Conservation (phyloP, 2,329 filamentous ascomycete genomes). For the Fusarium sp. region DNA sequence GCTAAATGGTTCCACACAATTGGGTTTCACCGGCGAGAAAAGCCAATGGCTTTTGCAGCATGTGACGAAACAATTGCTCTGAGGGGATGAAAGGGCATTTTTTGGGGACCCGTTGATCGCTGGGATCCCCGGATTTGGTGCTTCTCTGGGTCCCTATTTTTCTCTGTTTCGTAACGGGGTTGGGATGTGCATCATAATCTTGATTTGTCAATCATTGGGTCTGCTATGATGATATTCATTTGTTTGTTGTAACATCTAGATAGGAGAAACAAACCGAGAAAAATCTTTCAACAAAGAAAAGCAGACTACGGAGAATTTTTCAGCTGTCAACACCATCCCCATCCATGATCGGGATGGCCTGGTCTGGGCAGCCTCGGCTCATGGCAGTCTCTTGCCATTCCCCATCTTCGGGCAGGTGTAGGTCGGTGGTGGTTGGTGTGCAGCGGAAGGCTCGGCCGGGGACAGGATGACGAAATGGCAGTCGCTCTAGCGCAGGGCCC, state of each 20-base stretch:
- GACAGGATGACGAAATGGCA: slow-evolving; percentile 28
- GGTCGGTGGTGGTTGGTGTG: slow-evolving; percentile 7
- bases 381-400: not conserved
- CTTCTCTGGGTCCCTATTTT: not conserved
- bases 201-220: slow-evolving; percentile 25
- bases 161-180: slow-evolving; percentile 26
- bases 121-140: slow-evolving; percentile 22
- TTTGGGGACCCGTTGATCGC: slow-evolving; percentile 16
- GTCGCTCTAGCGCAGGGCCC: slow-evolving; percentile 20
- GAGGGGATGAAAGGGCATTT: not conserved
- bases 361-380: slow-evolving; percentile 11
- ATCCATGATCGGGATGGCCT: not conserved
- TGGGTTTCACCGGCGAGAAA: slow-evolving; percentile 33
- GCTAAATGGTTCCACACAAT: slow-evolving; percentile 34
- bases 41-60: slow-evolving; percentile 20
- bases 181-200: slow-evolving; percentile 32
- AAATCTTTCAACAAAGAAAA: not conserved
- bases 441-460: slow-evolving; percentile 15
- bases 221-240: slow-evolving; percentile 30
- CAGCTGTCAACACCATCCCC: not conserved
- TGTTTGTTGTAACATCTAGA: not conserved
- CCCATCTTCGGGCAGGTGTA: not conserved
- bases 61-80: slow-evolving; percentile 31
- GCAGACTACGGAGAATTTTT: not conserved
- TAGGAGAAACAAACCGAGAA: not conserved